phyloP scores from a whole-genome alignment of 2,329 filamentous ascomycete species.

The Epichloe brachyelytri region DNA sequence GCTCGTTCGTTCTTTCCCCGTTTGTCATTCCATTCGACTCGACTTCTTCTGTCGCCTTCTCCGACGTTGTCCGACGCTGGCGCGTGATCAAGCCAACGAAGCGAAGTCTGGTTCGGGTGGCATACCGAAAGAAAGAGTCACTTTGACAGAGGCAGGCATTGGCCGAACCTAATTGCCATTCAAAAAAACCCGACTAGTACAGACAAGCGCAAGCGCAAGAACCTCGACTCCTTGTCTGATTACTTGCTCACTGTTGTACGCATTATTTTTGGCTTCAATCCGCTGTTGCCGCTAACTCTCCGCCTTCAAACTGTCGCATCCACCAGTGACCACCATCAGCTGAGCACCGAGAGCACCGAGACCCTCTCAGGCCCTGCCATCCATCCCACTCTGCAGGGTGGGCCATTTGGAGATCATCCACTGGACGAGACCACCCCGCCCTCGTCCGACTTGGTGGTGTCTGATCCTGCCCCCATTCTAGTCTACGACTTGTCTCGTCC shows the following conservation, averaged over 20 bases:
- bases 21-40: slow-evolving; percentile 1
- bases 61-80: slow-evolving; percentile 8
- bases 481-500: slow-evolving; percentile 1
- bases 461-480: slow-evolving; percentile 3
- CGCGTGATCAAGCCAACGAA: neutral
- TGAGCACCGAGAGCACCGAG: neutral
- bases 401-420: neutral
- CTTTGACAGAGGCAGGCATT: neutral
- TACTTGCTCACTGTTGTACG: neutral
- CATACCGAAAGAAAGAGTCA: neutral
- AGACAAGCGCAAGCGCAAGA: neutral
- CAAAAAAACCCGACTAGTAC: neutral
- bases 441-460: slow-evolving; percentile 3
- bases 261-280: neutral
- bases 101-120: neutral
- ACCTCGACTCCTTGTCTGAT: neutral
- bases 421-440: slow-evolving; percentile 6
- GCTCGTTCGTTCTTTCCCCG: neutral
- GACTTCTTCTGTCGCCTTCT: slow-evolving; percentile 8
- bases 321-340: neutral
- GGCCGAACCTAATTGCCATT: neutral
- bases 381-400: slow-evolving; percentile 1
- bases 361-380: neutral
- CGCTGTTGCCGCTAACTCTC: neutral
- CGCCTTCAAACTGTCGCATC: neutral